Evolutionary conservation across 345 rosid genomes (phyloP).

Genomic region (Populus nigra): DNA sequence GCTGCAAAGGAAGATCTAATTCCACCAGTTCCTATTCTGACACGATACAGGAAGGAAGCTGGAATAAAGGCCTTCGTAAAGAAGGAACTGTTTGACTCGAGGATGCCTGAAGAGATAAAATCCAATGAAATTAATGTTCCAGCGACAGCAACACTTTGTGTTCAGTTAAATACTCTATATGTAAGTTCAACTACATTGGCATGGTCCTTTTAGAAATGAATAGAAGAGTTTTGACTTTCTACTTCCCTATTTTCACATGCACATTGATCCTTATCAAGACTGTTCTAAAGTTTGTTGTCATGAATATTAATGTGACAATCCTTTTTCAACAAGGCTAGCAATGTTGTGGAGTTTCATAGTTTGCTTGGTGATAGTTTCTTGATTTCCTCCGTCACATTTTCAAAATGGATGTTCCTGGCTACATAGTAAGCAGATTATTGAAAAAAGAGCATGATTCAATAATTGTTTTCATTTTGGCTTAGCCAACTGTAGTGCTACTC

Average conservation of each 20-base stretch:
- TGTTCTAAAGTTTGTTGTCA: no score
- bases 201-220: background rate
- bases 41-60: slow-evolving; percentile 82
- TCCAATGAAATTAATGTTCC: slow-evolving; percentile 57
- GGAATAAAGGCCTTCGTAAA: slow-evolving; percentile 90
- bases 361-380: background rate
- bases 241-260: slow-evolving; percentile 1
- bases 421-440: no score
- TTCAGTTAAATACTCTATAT: slow-evolving; percentile 84
- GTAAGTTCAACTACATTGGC: slow-evolving; percentile 45
- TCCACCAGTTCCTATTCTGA: slow-evolving; percentile 92
- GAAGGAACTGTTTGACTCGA: slow-evolving; percentile 88
- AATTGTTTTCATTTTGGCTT: no score
- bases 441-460: no score
- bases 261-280: background rate
- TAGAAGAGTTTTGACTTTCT: background rate
- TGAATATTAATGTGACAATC: background rate
- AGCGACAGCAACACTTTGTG: slow-evolving; percentile 70
- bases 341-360: background rate
- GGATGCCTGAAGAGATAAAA: slow-evolving; percentile 67
- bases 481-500: no score
- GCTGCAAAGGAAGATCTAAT: slow-evolving; percentile 87
- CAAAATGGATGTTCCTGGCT: no score
- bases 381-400: no score
- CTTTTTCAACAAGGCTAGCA: background rate